Base-by-base conservation (phyloP, 2,329 filamentous ascomycete species). In the Claviceps digitariae region DNA sequence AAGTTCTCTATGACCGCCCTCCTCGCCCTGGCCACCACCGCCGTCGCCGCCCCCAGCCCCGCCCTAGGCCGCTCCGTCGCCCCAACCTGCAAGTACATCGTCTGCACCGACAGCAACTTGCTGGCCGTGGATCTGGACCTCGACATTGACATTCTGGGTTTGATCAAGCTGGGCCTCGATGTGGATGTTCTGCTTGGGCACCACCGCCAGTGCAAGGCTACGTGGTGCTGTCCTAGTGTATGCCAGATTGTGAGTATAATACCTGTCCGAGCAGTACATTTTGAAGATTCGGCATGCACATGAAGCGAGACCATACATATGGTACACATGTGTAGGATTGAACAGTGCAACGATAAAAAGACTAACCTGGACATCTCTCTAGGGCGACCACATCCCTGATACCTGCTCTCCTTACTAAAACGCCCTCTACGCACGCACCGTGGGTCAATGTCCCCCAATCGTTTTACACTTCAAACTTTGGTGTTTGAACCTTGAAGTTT, bases 1-100 rank as follows among this genome's bases (percentile, higher is more conserved):
- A 48, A 51, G 49, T 54, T 44, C 49, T 51, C 52, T 13, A 5
- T 54, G 29, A 40, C 49, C n/a, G 12, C 52, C 27, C 10, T 54
- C 44, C 29, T 54, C 13, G 52, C 52, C 34, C 5, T 54, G 48
- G 52, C 52, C 44, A 44, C 52, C 15, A 49, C 48, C 13, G 44
- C 44, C 44, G 23, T 51, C 13, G 52, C 52, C 15, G 48, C 20
- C 7, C 52, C 52, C 3, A 34, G 41, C 4, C 15, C 23, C 6
- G 36, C 15, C n/a, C 31, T 17, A 4, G 41, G 17, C 15, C 44
- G 17, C 21, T 13, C 3, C 21, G 15, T 12, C 31, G 17, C 15
- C 31, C n/a, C n/a, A n/a, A n/a, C 20, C 10, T 48, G 48, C 48
- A 10, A 29, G n/a, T n/a, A 51, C 36, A 6, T 44, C 4, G 7